Base-by-base conservation (phyloP, 2,329 filamentous ascomycete genomes). In the Alternaria dauci region DNA sequence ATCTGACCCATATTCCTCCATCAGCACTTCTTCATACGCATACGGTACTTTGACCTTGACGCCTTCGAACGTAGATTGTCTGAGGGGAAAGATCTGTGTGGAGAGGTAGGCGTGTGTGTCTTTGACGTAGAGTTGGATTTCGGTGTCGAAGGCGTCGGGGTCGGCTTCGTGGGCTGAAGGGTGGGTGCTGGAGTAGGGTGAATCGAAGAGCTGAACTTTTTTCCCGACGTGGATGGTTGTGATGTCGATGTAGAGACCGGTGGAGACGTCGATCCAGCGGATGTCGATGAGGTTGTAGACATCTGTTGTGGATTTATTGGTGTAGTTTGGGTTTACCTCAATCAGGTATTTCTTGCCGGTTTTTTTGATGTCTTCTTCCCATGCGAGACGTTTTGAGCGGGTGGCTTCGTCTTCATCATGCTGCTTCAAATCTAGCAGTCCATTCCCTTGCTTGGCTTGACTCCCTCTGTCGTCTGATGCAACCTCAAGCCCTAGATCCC, bases 211-310 rank as follows among this genome's bases (percentile, higher is more conserved):
- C 11, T 25, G n/a, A 9, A 20, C n/a, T 2, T 56, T 2, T 8
- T 77, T 67, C 11, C 79, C 79, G 12, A 58, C 30, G 52, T 85
- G 79, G 5, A 88, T 78, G 6, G 85, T 83, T 0, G 86, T 88
- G 61, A 89, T 87, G 69, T 89, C 87, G 66, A 89, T 87, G 67
- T 87, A 89, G 0, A 88, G 73, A 0, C 87, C 87, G 0, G 83
- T 87, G 0, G 82, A 77, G 20, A 80, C 87, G 68, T 88, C 86
- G 61, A 88, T 87, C 86, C 86, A 89, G 23, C 87, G 80, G 9
- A 83, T 86, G 68, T 89, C 86, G 55, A 89, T 88, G 32, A 84
- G 79, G 61, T 89, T 89, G 50, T 81, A 66, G 12, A 56, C 73
- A 65, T 88, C 87, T 2, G 42, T 53, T 0, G 74, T 80, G 2